Base-by-base conservation (phyloP, 305 asterid species). In the Fraxinus sp. region DNA sequence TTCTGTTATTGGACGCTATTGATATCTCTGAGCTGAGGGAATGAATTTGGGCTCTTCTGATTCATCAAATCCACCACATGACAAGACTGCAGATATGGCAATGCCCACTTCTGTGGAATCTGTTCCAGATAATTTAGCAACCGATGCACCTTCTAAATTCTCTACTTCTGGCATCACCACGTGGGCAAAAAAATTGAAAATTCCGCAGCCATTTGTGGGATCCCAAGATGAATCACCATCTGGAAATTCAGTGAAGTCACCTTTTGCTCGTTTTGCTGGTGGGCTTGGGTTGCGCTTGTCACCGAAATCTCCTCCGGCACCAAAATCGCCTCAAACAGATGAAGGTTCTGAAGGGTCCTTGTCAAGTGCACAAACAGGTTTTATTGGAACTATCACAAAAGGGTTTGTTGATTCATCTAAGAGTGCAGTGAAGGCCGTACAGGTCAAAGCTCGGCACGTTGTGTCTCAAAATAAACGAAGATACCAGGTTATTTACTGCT, bases 381-480 rank as follows among this genome's bases (percentile, higher is more conserved):
- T 97, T 68, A 77, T 97, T 81, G 99, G 97, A 77, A 91, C 97
- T 82, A 89, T 97, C 85, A 92, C 97, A 7, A 97, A 92, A 90
- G 99, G 99, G 84, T 78, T 95, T 55, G 97, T 97, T 80, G 99
- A 97, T 87, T 83, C 98, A 76, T 97, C 99, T 18, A 97, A 92
- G 86, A 95, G 89, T 55, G 99, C 99, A 18, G 98, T 92, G 88
- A 95, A 93, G 87, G 99, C 98, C 78, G 99, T 97, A 75, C 96
- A 92, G 88, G 98, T 95, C 80, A 97, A 93, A 90, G 99, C 99
- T 80, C 97, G 99, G 43, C 99, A 97, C 85, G 99, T 78, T 86
- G 99, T 96, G 30, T 96, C 99, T 79, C 99, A 96, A 85, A 96
- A 96, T 86, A 96, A 96, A 86, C 91, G 99, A 89, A 92, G 99